phyloP scores from a whole-genome alignment of 2,329 filamentous ascomycete species.

The Pochonia chlamydosporia region DNA sequence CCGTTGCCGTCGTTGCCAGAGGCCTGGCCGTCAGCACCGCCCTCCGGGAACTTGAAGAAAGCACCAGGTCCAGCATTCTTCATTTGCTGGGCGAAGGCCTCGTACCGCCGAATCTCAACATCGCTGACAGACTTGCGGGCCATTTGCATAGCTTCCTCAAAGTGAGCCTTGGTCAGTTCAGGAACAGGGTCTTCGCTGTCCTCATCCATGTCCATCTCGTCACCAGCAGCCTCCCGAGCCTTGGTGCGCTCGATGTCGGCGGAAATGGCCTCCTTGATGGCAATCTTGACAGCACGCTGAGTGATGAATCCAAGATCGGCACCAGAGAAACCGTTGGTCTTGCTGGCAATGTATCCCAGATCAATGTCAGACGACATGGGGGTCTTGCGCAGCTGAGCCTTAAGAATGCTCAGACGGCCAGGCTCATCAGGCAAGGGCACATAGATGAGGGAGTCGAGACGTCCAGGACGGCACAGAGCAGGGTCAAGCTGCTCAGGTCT shows the following conservation, averaged over 20 bases:
- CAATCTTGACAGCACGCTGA: conserved; percentile 97
- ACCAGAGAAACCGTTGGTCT: conserved; percentile 99
- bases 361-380: conserved; percentile 85
- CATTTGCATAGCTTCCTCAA: conserved; percentile 96
- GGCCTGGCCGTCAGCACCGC: conserved; percentile 59
- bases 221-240: conserved; percentile 79
- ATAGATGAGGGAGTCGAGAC: conserved; percentile 98
- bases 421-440: conserved; percentile 91
- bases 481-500: conserved; percentile 97
- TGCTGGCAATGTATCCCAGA: conserved; percentile 84
- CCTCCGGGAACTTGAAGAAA: conserved; percentile 94
- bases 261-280: conserved; percentile 94
- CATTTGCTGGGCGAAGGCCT: conserved; percentile 98
- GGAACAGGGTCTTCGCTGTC: conserved; percentile 89
- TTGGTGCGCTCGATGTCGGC: conserved; percentile 85
- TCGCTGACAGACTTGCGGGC: conserved; percentile 92
- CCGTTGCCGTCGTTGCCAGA: conserved; percentile 52
- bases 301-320: conserved; percentile 99
- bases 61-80: conserved; percentile 94
- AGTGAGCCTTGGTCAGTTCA: conserved; percentile 91
- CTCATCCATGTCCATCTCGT: conserved; percentile 65
- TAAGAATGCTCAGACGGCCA: conserved; percentile 84
- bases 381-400: conserved; percentile 96
- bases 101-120: conserved; percentile 95
- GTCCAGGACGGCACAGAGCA: conserved; percentile 93